These are phyloP conservation scores for Gonapodya prolifera DNA, from an alignment of 192 early-diverging fungal genomes.

Conservation along the genomic window DNA sequence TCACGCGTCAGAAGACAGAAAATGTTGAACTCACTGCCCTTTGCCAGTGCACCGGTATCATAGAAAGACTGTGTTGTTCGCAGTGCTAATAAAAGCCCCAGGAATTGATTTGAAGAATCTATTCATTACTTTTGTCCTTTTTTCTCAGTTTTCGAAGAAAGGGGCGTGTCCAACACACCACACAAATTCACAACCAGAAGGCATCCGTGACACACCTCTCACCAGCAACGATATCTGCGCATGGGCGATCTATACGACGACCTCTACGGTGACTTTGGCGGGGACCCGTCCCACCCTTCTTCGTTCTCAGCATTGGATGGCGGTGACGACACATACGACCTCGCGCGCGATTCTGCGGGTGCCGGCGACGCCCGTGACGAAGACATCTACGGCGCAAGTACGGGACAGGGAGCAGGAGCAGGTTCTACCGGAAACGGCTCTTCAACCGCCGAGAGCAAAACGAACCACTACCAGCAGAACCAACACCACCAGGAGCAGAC, in stretches of 20 bases:
- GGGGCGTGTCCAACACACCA: too few species aligned
- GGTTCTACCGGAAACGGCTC: background rate
- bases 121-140: too few species aligned
- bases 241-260: background rate
- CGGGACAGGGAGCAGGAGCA: background rate
- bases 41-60: too few species aligned
- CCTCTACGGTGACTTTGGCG: background rate
- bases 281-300: background rate
- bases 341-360: background rate
- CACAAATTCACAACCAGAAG: too few species aligned
- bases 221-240: background rate
- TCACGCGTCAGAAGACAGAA: too few species aligned
- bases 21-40: too few species aligned
- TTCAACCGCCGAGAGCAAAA: background rate
- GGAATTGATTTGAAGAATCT: too few species aligned
- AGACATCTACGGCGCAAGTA: background rate
- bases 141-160: too few species aligned
- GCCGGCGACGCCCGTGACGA: background rate
- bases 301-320: background rate
- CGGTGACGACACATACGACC: background rate
- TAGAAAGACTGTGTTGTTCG: too few species aligned
- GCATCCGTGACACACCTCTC: too few species aligned
- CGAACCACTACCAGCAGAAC: background rate
- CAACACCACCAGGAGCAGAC: background rate
- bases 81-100: too few species aligned